Base-by-base conservation (phyloP, 2,329 filamentous ascomycete species). In the Coniochaeta sp. region DNA sequence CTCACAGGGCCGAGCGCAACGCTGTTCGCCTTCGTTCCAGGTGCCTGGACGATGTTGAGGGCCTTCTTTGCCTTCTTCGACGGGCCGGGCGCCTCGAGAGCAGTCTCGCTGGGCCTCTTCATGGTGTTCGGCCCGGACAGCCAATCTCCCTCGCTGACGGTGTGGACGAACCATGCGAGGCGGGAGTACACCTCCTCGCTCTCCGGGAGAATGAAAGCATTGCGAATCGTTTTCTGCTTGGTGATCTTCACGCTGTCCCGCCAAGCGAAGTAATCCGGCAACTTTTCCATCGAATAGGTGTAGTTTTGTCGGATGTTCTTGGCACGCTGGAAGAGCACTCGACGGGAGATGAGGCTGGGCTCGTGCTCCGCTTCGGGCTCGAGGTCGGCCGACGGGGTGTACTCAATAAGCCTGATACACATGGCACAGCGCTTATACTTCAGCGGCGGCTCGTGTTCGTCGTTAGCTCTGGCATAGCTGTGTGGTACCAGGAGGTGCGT, bases 161-260 rank as follows among this genome's bases (percentile, higher is more conserved):
- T 14, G 6, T 7, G 38, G 7, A 42, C 38, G 10, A 42, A 42
- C 18, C 13, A 14, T 8, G 38, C 38, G n/a, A 42, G 38, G 10
- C 18, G 20, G 4, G 38, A 16, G 38, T 42, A 42, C 38, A 26
- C 3, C 12, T 13, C 20, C 38, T 42, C 38, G 18, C 10, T 42
- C 38, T 42, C 38, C 20, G 38, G 38, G 4, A 42, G 22, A 2
- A 42, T 14, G 38, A 42, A 14, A 5, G 20, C 20, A 18, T 5
- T 26, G 3, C n/a, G n/a, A n/a, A n/a, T n/a, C n/a, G 9, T 8
- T 12, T 3, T 9, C 38, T 14, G 22, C 38, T 42, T 62, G 38
- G 8, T 14, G 38, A 4, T 3, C 2, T 42, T 12, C 20, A 14
- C 18, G 6, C 6, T 6, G 6, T 30, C 27, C 6, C 12, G 27